Evolutionary conservation across 345 rosid genomes (phyloP).

Genomic region (Populus pruinosa): DNA sequence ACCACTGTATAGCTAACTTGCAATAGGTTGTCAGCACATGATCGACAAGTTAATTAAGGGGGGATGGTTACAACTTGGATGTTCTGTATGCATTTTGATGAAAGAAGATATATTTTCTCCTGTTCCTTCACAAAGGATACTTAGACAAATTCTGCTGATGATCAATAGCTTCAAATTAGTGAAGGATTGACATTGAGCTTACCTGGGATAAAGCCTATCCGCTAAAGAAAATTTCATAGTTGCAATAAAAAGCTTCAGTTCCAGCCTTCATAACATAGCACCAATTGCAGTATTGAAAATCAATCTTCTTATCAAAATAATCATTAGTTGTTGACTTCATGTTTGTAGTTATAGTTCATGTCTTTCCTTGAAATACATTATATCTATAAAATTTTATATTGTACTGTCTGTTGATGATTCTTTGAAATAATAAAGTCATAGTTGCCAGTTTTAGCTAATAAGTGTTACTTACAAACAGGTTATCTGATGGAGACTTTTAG

Average conservation of each 20-base stretch:
- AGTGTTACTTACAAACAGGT: conserved; percentile 29
- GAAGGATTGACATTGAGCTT: no score
- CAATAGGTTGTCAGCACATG: no score
- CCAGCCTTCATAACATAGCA: background rate
- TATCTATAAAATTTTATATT: background rate
- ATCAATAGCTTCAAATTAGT: no score
- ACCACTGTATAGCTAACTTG: no score
- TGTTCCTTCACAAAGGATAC: no score
- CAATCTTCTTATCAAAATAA: background rate
- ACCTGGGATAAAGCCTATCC: background rate
- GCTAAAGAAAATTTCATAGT: background rate
- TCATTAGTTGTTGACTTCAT: background rate
- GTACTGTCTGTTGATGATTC: background rate
- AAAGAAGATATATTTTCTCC: no score
- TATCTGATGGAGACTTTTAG: conserved; percentile 31
- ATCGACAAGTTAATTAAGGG: no score
- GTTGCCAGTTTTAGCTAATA: background rate
- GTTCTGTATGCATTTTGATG: no score
- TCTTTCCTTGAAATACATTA: background rate
- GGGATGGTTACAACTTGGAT: no score
- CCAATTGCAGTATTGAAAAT: background rate
- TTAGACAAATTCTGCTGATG: no score
- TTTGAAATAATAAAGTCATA: background rate
- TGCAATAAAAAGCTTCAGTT: background rate
- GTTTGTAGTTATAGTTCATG: background rate